Base-by-base conservation (phyloP, 768 basidiomycete genomes). In the Gelatoporia subvermispora region DNA sequence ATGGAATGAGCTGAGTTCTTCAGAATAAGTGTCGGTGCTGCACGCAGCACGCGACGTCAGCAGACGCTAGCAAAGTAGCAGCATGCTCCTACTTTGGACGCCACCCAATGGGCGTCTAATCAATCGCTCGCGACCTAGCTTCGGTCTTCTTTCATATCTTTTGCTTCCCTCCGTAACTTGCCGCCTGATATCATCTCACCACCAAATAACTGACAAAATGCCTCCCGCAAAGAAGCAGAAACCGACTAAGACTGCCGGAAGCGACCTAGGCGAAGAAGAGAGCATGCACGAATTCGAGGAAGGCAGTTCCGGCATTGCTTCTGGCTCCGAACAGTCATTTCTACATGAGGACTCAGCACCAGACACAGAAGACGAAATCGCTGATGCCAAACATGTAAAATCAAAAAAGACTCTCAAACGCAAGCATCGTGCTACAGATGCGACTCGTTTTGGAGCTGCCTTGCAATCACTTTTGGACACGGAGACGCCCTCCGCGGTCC, bases 321-420 rank as follows among this genome's bases (percentile, higher is more conserved):
- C 51, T 17, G 52, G 34, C 13, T 50, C 54, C 15, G 49, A 48
- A 17, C 22, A 3, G 2, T 43, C 37, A n/a, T 38, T 41, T 18
- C 39, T 8, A 4, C 37, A 51, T 8, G 53, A 49, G 18, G 52
- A 41, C 18, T 51, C 53, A 42, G 45, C 53, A 23, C 62, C 63
- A 17, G 75, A 82, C 57, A 83, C 81, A 17, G 82, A 79, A 8
- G 83, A 85, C 55, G 84, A 88, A 60, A 79, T 88, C 42, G 73
- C 73, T 15, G 68, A 67, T 3, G 62, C 77, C 44, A 77, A 79
- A 56, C 67, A 63, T 38, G 62, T 68, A 60, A 91, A 90, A 65
- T 91, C 89, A 15, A 81, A 77, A 48, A 84, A 89, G 65, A 93
- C 89, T 0, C 67, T 78, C 45, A 93, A 93, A 65, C 78, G 90